Base-by-base conservation (phyloP, 2,329 filamentous ascomycete species). In the Penicillium sp. region DNA sequence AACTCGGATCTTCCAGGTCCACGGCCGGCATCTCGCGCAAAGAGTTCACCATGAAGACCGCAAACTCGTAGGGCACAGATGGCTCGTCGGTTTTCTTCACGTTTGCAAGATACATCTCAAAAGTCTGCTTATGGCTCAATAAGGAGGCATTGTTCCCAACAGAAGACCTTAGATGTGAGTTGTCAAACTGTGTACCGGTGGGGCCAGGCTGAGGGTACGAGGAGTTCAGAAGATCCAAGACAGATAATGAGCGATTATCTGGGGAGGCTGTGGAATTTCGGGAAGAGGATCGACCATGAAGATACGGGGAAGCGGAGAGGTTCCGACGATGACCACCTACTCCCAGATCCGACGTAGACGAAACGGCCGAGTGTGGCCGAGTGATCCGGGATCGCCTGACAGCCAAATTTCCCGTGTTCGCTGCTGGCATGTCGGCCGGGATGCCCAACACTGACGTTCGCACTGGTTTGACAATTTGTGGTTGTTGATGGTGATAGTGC, bases 101-200 rank as follows among this genome's bases (percentile, higher is more conserved):
- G 57, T 96, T 98, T 38, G 84, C 82, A 30, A 90, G 79, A 64
- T 98, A 98, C 90, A 96, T 95, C 38, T 96, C 89, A 32, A 98
- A 76, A 1, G 92, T 98, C 67, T 96, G 89, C 59, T 90, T 85
- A 22, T 86, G 83, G 56, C 87, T 89, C 18, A 98, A 76, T 9
- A 98, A 74, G 13, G 89, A 95, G 3, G 90, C 90, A 68, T 94
- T 94, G 58, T 79, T 84, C 30, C 92, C 92, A 15, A 98, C 81
- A 11, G 78, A 81, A 39, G 75, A 80, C 43, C 86, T 82, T 32
- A 98, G 70, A 46, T 84, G 76, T 8, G 84, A 80, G 59, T 96
- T 95, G 63, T 93, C 85, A 42, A 94, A 73, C 17, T 77, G 70
- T 6, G 71, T 66, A 5, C 70, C 69, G 57, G 68, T 85, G 55